Conservation (phyloP, 768 basidiomycete genomes). For the Clitopilus passeckerianus region DNA sequence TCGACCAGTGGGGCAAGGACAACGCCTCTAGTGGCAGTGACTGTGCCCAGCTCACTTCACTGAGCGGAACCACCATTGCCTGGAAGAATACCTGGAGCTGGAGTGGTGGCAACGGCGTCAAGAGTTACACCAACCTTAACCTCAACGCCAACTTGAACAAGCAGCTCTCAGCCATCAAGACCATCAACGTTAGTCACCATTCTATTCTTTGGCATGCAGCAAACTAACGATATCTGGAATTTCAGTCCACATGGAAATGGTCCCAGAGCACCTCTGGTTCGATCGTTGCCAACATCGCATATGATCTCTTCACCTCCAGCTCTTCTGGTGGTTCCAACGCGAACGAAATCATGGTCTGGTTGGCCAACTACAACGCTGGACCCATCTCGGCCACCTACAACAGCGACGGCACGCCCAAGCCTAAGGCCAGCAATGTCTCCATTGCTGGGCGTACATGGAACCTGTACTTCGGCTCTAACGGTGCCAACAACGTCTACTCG, state of each 20-base stretch:
- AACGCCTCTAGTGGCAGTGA: conserved; percentile 43
- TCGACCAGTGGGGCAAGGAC: conserved; percentile 41
- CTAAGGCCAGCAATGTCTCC: conserved; percentile 37
- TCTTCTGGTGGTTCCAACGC: conserved; percentile 41
- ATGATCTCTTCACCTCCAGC: conserved; percentile 58
- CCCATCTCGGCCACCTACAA: conserved; percentile 51
- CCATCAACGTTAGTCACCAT: conserved; percentile 43
- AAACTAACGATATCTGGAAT: neutral
- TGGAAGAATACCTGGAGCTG: conserved; percentile 56
- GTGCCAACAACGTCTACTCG: conserved; percentile 45
- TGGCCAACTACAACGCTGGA: conserved; percentile 50
- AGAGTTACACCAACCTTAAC: conserved; percentile 59
- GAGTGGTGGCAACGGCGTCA: conserved; percentile 47
- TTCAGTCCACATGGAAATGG: conserved; percentile 55
- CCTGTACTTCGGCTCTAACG: conserved; percentile 50
- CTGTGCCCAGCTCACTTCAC: conserved; percentile 41
- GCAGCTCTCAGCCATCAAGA: conserved; percentile 46
- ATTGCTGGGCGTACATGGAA: conserved; percentile 54
- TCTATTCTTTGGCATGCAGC: neutral
- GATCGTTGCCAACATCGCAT: conserved; percentile 53
- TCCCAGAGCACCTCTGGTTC: conserved; percentile 33
- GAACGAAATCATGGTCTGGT: conserved; percentile 63
- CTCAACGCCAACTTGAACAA: conserved; percentile 46
- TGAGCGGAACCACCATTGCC: conserved; percentile 33
- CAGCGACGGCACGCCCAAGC: conserved; percentile 37